phyloP scores from a whole-genome alignment of 2,329 filamentous ascomycete species.

The Colletotrichum tropicicola region DNA sequence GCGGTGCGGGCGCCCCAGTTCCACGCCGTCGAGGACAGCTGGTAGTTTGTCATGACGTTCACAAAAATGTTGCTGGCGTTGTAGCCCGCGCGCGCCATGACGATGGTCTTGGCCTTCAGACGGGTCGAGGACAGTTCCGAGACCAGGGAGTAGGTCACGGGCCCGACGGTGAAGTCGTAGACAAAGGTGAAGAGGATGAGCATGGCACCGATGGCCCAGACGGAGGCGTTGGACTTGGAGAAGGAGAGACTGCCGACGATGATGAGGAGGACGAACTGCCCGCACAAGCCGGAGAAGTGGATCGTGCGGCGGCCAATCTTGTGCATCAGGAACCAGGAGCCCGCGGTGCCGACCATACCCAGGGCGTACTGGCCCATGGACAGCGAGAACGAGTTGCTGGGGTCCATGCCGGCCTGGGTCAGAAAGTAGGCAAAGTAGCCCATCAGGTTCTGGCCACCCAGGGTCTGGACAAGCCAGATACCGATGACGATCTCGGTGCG shows the following conservation, averaged over 20 bases:
- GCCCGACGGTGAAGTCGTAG: constrained; percentile 64
- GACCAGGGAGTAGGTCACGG: constrained; percentile 60
- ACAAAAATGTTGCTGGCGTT: constrained; percentile 60
- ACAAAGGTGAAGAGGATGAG: constrained; percentile 61
- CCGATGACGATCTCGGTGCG: constrained; percentile 61
- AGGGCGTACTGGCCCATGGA: constrained; percentile 59
- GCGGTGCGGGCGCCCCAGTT: constrained; percentile 58
- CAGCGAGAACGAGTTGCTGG: constrained; percentile 52
- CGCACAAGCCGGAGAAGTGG: constrained; percentile 54
- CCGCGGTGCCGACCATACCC: constrained; percentile 58
- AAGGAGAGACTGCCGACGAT: constrained; percentile 51
- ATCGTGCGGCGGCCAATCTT: constrained; percentile 59
- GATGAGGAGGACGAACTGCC: constrained; percentile 49
- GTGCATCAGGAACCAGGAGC: constrained; percentile 60
- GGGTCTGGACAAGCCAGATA: constrained; percentile 58
- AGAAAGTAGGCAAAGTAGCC: constrained; percentile 35
- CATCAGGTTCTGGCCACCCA: constrained; percentile 59
- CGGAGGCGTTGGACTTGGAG: constrained; percentile 40
- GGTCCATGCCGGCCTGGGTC: constrained; percentile 54
- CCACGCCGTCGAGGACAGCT: constrained; percentile 55
- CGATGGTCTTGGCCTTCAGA: constrained; percentile 63
- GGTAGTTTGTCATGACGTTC: constrained; percentile 58
- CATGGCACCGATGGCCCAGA: constrained; percentile 56
- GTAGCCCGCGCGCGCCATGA: constrained; percentile 57
- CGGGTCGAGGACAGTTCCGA: constrained; percentile 63